Percentiles rank a stretch among this genome's conserved stretches.
These are phyloP conservation scores for Yarrowia hollandica DNA, from an alignment of 805 yeast species.

Conservation along the genomic window DNA sequence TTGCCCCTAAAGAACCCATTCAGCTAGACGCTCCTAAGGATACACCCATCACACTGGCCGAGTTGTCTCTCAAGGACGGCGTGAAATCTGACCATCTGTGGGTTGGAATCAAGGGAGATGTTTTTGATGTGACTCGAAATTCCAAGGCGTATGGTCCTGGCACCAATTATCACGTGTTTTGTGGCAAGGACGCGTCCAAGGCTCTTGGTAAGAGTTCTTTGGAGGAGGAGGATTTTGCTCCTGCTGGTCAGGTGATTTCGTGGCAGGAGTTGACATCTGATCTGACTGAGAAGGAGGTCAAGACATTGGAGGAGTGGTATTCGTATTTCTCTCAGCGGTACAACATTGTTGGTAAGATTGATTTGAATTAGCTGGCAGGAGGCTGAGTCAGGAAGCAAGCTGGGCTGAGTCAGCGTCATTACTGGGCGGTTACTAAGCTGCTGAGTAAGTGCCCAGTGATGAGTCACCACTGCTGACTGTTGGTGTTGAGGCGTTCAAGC, in stretches of 20 bases:
- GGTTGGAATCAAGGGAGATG: constrained; percentile 72
- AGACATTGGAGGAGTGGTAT: constrained; percentile 73
- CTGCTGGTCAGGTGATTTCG: constrained; percentile 35
- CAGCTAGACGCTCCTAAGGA: constrained; percentile 53
- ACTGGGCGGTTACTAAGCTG: too few relatives aligned
- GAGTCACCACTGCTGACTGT: too few relatives aligned
- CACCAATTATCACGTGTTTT: constrained; percentile 66
- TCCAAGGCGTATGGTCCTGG: constrained; percentile 73
- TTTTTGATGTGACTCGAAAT: constrained; percentile 76
- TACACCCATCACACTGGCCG: constrained; percentile 46
- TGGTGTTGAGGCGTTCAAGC: too few relatives aligned
- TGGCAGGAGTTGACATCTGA: constrained; percentile 35
- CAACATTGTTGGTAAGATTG: constrained; percentile 20
- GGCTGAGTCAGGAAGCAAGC: too few relatives aligned
- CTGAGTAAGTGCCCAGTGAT: too few relatives aligned
- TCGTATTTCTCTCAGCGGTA: constrained; percentile 56
- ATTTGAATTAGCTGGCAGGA: background rate
- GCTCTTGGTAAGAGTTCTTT: constrained; percentile 71
- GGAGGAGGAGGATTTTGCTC: constrained; percentile 52
- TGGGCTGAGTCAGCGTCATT: too few relatives aligned
- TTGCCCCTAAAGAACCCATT: constrained; percentile 55
- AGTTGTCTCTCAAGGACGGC: constrained; percentile 52
- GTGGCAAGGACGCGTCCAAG: constrained; percentile 75
- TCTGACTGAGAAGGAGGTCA: constrained; percentile 59
- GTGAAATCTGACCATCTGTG: constrained; percentile 51